These are phyloP conservation scores for Wakefieldia striispora DNA, from an alignment of 768 basidiomycete species.

Conservation along the genomic window DNA sequence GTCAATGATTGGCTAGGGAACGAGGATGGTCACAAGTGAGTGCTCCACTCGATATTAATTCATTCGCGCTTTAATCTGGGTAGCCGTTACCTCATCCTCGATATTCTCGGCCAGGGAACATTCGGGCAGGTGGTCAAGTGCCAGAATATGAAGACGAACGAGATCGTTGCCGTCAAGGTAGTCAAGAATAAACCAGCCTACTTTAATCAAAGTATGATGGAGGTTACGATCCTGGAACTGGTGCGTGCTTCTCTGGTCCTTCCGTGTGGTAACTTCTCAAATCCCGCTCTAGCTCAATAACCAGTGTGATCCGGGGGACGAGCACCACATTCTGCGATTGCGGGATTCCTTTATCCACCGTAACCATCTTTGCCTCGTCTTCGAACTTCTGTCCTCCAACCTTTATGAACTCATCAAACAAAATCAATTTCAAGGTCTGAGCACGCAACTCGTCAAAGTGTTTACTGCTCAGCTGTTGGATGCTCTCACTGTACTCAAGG, in stretches of 20 bases:
- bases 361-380: slow-evolving; percentile 95
- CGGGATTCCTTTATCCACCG: slow-evolving; percentile 96
- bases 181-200: slow-evolving; percentile 99
- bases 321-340: slow-evolving; percentile 94
- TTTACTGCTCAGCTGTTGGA: slow-evolving; percentile 96
- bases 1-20: slow-evolving; percentile 97
- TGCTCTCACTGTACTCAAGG: slow-evolving; percentile 88
- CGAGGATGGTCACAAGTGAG: slow-evolving; percentile 93
- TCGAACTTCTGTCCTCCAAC: slow-evolving; percentile 95
- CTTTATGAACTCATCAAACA: slow-evolving; percentile 99
- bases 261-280: not conserved
- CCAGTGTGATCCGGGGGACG: slow-evolving; percentile 88
- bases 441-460: slow-evolving; percentile 96
- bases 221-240: slow-evolving; percentile 95
- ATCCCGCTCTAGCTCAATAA: slow-evolving; percentile 75
- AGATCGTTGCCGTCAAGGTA: slow-evolving; percentile 98
- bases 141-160: slow-evolving; percentile 99
- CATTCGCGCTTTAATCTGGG: slow-evolving; percentile 7
- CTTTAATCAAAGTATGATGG: slow-evolving; percentile 99
- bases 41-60: slow-evolving; percentile 12
- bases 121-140: slow-evolving; percentile 99
- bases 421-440: slow-evolving; percentile 97
- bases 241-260: slow-evolving; percentile 48
- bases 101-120: slow-evolving; percentile 97
- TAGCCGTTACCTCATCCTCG: slow-evolving; percentile 89